Evolutionary conservation across 1,139 yeast genomes (phyloP).

Genomic region (Blastobotrys indianensis): DNA sequence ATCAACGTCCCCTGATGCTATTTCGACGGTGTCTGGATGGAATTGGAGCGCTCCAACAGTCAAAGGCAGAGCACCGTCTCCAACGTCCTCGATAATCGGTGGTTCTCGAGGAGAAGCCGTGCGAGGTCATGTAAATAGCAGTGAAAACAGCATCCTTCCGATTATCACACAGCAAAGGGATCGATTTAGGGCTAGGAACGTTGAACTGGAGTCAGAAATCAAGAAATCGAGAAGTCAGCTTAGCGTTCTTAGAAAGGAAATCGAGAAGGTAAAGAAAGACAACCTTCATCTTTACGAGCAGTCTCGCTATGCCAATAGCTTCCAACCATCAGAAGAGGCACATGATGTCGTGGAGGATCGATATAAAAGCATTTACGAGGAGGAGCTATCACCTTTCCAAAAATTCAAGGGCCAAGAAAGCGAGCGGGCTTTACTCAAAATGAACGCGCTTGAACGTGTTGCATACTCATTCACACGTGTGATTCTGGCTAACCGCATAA

Average conservation of each 20-base stretch:
- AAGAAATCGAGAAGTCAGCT: constrained; percentile 52
- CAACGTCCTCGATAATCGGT: not conserved
- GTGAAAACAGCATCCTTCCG: constrained; percentile 58
- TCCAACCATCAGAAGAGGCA: constrained; percentile 14
- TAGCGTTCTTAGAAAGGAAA: constrained; percentile 58
- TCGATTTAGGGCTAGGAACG: constrained; percentile 73
- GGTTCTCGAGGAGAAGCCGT: not conserved
- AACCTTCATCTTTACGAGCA: constrained; percentile 77
- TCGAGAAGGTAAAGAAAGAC: constrained; percentile 60
- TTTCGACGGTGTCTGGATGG: constrained; percentile 40
- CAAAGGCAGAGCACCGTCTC: constrained; percentile 10
- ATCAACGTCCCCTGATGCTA: constrained; percentile 43
- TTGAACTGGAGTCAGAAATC: constrained; percentile 76
- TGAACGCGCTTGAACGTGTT: constrained; percentile 76
- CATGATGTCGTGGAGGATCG: constrained; percentile 46
- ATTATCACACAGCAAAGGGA: constrained; percentile 93
- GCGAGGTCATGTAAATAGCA: constrained; percentile 10
- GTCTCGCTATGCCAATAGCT: constrained; percentile 61
- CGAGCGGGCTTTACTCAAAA: constrained; percentile 63
- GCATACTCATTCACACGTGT: constrained; percentile 69
- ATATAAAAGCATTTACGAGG: constrained; percentile 64
- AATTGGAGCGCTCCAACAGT: constrained; percentile 16
- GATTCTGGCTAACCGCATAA: constrained; percentile 63
- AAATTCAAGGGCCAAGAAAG: constrained; percentile 75
- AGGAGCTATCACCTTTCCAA: constrained; percentile 75